Evolutionary conservation across 1,284 basidiomycete species (phyloP), one percentile per base, ranked within the genome.

Genomic region (Paramarasmius palmivorus): DNA sequence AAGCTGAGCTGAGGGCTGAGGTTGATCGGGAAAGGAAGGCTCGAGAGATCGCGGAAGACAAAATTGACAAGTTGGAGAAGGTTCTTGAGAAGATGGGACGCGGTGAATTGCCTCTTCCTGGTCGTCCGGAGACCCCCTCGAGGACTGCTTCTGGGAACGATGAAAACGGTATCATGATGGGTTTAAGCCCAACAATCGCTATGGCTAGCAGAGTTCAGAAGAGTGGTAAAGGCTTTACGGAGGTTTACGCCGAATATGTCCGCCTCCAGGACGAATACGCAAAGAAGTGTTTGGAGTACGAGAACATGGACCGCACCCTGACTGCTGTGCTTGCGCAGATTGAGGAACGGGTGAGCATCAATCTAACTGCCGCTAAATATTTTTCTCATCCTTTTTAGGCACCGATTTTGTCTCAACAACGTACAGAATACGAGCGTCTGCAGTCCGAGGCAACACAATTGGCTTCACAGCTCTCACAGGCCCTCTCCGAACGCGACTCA

Each of bases 181-280:
- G 82, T 37, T 70, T 93, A 19, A 92, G 88, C 64, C 92, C 93
- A 0, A 92, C 93, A 0, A 88, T 95, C 8, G 87, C 89, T 0
- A 86, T 97, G 71, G 92, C 89, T 4, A 84, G 84, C 66, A 83
- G 81, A 57, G 81, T 88, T 23, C 91, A 92, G 70, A 82, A 79
- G 65, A 80, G 76, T 26, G 93, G 93, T 19, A 91, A 90, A 76
- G 89, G 87, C 2, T 93, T 95, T 70, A 95, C 93, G 0, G 88
- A 95, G 65, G 85, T 96, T 15, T 96, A 95, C 65, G 80, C 88
- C n/a, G 91, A 93, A 60, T 91, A 92, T 61, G 84, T 94, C 44
- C 81, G 84, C 52, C 81, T 95, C 46, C 89, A 97, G 67, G 90
- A 92, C 38, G 90, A 94, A 48, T 86, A 88, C 52, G 78, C 83